Evolutionary conservation across 441 rosid species (phyloP).

Genomic region (Heliophila coronopifolia): DNA sequence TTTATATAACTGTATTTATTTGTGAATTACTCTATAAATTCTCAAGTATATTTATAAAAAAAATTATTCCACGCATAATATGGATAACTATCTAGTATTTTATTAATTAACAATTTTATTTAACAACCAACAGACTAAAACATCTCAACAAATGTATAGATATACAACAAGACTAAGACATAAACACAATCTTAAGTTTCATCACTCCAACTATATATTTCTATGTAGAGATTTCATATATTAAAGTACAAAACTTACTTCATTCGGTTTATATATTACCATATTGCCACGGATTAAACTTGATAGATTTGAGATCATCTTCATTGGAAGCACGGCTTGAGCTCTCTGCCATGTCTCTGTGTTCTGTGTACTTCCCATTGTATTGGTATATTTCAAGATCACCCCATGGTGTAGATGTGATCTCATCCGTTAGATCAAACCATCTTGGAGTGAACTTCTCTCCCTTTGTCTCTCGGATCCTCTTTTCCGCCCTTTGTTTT

Average conservation of each 20-base stretch:
- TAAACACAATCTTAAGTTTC: conserved; percentile 19
- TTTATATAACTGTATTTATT: too few species aligned
- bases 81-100: too few species aligned
- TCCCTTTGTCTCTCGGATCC: conserved; percentile 62
- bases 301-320: conserved; percentile 34
- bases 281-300: conserved; percentile 76
- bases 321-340: too few species aligned
- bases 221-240: not conserved
- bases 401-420: conserved; percentile 91
- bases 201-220: conserved; percentile 20
- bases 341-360: conserved; percentile 50
- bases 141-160: not conserved
- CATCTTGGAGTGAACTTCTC: conserved; percentile 67
- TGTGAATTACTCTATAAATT: too few species aligned
- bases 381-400: conserved; percentile 80
- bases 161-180: conserved; percentile 14
- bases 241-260: conserved; percentile 22
- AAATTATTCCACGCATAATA: too few species aligned
- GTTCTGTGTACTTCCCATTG: conserved; percentile 71
- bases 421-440: conserved; percentile 72
- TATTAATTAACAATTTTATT: not conserved
- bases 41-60: too few species aligned
- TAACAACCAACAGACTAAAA: not conserved
- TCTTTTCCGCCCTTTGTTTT: conserved; percentile 91
- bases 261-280: conserved; percentile 43